Evolutionary conservation across 768 basidiomycete species (phyloP).

Genomic region (Thelephora ganbajun): DNA sequence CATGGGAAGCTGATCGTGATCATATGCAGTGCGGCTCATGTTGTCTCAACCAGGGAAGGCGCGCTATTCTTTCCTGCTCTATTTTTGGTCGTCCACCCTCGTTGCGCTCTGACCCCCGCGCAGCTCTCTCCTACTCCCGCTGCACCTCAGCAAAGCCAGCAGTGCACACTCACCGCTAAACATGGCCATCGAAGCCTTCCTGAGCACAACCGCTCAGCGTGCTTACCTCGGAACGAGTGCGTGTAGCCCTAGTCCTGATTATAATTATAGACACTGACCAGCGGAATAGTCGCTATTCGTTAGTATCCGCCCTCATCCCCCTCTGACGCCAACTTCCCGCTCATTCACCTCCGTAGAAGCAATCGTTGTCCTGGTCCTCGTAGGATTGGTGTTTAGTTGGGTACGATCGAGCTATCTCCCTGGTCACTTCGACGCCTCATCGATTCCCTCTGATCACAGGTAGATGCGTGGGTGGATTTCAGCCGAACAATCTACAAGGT

Average conservation of each 20-base stretch:
- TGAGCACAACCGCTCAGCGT: constrained; percentile 60
- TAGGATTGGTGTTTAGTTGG: constrained; percentile 52
- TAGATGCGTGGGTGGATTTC: constrained; percentile 34
- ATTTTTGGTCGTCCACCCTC: too few relatives aligned
- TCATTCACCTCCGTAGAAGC: constrained; percentile 36
- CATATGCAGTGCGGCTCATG: too few relatives aligned
- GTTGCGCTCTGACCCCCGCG: too few relatives aligned
- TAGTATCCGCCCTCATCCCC: neutral
- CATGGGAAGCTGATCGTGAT: too few relatives aligned
- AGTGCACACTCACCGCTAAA: neutral
- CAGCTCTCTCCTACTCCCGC: too few relatives aligned
- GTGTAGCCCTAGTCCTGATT: constrained; percentile 11
- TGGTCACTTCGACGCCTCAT: neutral
- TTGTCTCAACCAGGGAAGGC: too few relatives aligned
- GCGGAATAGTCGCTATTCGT: constrained; percentile 8
- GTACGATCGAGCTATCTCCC: constrained; percentile 22
- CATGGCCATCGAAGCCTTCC: constrained; percentile 61
- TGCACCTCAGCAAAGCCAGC: too few relatives aligned
- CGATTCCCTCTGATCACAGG: constrained; percentile 22
- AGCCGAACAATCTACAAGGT: constrained; percentile 39
- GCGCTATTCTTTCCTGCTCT: too few relatives aligned
- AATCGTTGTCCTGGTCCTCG: constrained; percentile 59
- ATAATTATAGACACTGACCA: neutral
- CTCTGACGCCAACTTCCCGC: too few relatives aligned
- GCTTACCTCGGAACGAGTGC: constrained; percentile 61